A percentile compares a stretch with the other conserved stretches of the same genome.
Evolutionary conservation across 306 rosid genomes (phyloP).

Genomic region (Potentilla sterilis): DNA sequence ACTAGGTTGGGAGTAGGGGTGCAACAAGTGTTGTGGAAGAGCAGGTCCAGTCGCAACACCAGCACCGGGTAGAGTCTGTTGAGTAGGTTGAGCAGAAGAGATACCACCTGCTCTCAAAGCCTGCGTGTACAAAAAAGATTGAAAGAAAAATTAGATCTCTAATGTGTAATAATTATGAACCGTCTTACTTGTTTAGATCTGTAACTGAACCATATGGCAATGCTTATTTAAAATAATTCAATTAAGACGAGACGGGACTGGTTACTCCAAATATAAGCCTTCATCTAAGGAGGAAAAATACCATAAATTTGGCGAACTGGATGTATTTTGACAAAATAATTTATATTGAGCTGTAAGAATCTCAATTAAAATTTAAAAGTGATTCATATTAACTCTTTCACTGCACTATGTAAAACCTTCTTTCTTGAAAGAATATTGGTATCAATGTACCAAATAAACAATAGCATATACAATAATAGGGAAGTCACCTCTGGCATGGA

Average conservation of each 20-base stretch:
- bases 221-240: neutral
- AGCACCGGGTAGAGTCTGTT: conserved; percentile 61
- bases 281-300: neutral
- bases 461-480: neutral
- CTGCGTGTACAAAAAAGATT: conserved; percentile 38
- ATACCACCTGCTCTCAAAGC: conserved; percentile 69
- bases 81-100: conserved; percentile 68
- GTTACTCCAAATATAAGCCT: neutral
- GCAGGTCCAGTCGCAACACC: conserved; percentile 83
- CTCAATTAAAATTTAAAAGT: neutral
- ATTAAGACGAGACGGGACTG: neutral
- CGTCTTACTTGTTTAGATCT: neutral
- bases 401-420: neutral
- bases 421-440: conserved; percentile 11
- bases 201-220: neutral
- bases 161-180: neutral
- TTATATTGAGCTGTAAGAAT: neutral
- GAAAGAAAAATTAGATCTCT: conserved; percentile 14
- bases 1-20: conserved; percentile 88
- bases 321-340: neutral
- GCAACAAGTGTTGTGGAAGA: conserved; percentile 93
- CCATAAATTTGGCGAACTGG: neutral
- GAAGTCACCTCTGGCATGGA: conserved; percentile 80
- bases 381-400: neutral
- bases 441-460: neutral